These are phyloP conservation scores for Penicillium olsonii DNA, from an alignment of 2,329 filamentous ascomycete species.

Conservation along the genomic window DNA sequence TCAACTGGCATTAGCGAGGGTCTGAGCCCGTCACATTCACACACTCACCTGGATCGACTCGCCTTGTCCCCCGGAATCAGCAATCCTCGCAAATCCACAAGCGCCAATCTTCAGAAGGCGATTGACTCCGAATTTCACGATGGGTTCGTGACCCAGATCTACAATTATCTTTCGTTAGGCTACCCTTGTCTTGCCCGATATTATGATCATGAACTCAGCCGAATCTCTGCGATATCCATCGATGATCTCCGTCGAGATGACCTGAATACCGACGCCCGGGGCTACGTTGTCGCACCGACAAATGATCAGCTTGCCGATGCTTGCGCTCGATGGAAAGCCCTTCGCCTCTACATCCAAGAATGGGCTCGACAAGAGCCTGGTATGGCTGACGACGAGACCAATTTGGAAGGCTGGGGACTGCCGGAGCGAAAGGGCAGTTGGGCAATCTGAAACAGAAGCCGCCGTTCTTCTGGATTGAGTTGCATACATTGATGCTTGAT, in stretches of 20 bases:
- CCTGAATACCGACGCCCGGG: slow-evolving; percentile 63
- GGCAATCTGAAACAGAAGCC: slow-evolving; percentile 58
- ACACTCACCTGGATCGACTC: slow-evolving; percentile 3
- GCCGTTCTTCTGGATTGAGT: too few relatives aligned
- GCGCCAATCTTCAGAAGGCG: slow-evolving; percentile 40
- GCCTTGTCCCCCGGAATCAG: slow-evolving; percentile 4
- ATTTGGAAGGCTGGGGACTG: slow-evolving; percentile 67
- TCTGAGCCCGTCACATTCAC: slow-evolving; percentile 4
- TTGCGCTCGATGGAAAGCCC: slow-evolving; percentile 78
- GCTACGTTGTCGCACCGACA: slow-evolving; percentile 65
- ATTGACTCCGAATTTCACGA: slow-evolving; percentile 73
- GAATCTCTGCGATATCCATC: slow-evolving; percentile 71
- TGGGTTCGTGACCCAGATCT: slow-evolving; percentile 88
- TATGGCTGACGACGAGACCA: slow-evolving; percentile 58
- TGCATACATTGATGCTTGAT: not conserved
- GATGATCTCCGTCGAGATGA: slow-evolving; percentile 73
- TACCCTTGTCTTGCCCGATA: slow-evolving; percentile 82
- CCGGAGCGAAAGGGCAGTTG: slow-evolving; percentile 62
- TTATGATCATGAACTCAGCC: slow-evolving; percentile 82
- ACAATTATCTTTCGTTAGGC: slow-evolving; percentile 92
- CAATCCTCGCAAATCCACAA: not conserved
- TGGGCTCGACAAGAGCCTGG: slow-evolving; percentile 87
- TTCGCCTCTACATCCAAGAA: slow-evolving; percentile 80
- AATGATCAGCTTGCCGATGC: slow-evolving; percentile 51
- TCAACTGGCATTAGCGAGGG: slow-evolving; percentile 8